Evolutionary conservation across 306 rosid species (phyloP), one percentile per base, ranked within the genome.

Genomic region (Sicyos baderoa): DNA sequence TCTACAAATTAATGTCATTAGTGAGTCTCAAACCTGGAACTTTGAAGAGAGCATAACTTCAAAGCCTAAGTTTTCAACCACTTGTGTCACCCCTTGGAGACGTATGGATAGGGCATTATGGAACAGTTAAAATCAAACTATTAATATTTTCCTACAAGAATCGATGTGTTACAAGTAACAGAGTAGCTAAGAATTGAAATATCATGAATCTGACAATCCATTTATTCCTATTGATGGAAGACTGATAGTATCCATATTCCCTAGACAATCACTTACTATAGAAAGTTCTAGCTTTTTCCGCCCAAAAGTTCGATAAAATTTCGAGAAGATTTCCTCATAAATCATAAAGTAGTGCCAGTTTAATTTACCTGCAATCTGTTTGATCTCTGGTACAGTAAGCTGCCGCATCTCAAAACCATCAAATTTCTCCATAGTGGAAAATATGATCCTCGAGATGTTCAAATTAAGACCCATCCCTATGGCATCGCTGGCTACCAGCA

Each of bases 381-480:
- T 93, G 73, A 90, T 84, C 82, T 93, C 96, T 18, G 96, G 70
- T 81, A 93, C 81, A 58, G 88, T 83, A 54, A 89, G 90, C 6
- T 89, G 85, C 71, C 96, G 88, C 75, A 62, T 74, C 84, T 86
- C 86, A 52, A 75, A 51, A 77, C 98, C 97, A 60, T 93, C 94
- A 82, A 89, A 93, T 80, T 93, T 90, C 81, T 55, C 77, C 91
- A 82, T 77, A 13, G 91, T 78, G 76, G 98, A 93, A 82, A 90
- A 93, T 81, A 93, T 85, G 73, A 93, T 88, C 82, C 98, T 81
- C 60, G 98, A 93, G 79, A 93, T 93, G 80, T 93, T 93, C 75
- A 93, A 81, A 88, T 93, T 93, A 74, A 93, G 96, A 71, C 98
- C 98, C 98, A 93, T 93, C 78, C 95, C 97, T 57, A 93, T 87